These are phyloP conservation scores for Quercus phellos DNA, from an alignment of 331 rosid genomes.

Conservation along the genomic window DNA sequence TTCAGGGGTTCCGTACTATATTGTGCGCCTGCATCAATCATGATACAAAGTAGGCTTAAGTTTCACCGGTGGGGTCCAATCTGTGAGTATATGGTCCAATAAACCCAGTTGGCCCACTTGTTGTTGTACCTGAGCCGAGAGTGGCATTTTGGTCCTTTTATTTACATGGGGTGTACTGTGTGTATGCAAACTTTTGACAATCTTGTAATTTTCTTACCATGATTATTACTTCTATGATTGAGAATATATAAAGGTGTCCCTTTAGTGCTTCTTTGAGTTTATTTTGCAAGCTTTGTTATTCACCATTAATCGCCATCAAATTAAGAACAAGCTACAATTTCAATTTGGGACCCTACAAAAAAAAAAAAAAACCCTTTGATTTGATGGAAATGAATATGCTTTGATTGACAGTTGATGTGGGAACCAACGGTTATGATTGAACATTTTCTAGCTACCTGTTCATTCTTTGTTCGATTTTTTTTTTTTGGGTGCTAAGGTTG, in stretches of 20 bases:
- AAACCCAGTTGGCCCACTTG: neutral
- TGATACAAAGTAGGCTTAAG: neutral
- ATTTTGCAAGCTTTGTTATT: neutral
- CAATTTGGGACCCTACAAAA: too few species aligned
- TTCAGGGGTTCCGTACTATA: conserved; percentile 23
- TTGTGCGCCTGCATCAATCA: conserved; percentile 23
- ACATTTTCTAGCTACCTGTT: neutral
- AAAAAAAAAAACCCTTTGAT: neutral
- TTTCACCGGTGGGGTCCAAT: conserved; percentile 24
- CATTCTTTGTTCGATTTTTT: neutral
- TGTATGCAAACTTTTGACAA: neutral
- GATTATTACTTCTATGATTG: neutral
- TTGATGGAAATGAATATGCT: conserved; percentile 30
- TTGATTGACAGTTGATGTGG: conserved; percentile 5
- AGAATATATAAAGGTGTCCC: neutral
- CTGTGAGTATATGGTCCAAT: neutral
- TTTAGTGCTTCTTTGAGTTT: neutral
- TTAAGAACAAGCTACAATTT: neutral
- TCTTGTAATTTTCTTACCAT: neutral
- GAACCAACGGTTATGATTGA: neutral
- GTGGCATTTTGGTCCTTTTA: conserved; percentile 5
- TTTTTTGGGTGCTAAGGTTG: neutral
- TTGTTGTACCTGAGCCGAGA: neutral
- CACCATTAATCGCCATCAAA: conserved; percentile 15
- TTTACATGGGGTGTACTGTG: too few species aligned